phyloP scores from a whole-genome alignment of 129 eudicot genomes.

The Artemisia argyi region DNA sequence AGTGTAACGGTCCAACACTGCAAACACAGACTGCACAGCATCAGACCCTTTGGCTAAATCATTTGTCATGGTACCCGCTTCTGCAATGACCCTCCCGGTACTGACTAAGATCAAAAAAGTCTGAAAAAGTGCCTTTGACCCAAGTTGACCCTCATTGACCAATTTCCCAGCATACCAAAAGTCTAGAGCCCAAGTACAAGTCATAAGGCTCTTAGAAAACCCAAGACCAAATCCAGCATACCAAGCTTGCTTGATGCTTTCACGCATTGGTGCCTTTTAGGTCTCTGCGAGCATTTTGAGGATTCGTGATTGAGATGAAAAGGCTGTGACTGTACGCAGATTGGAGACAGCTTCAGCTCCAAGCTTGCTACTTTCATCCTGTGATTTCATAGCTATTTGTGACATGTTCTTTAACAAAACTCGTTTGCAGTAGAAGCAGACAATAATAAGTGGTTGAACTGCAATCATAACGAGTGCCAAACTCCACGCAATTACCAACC shows the following conservation, averaged over 20 bases:
- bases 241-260: slow-evolving; percentile 33
- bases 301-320: slow-evolving; percentile 74
- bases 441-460: slow-evolving; percentile 68
- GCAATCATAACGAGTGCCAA: slow-evolving; percentile 77
- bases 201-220: too few relatives aligned
- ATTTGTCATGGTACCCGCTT: too few relatives aligned
- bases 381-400: slow-evolving; percentile 64
- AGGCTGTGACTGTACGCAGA: slow-evolving; percentile 68
- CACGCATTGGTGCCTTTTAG: slow-evolving; percentile 62
- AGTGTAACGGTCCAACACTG: too few relatives aligned
- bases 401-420: slow-evolving; percentile 67
- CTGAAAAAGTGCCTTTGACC: too few relatives aligned
- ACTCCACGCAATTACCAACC: slow-evolving; percentile 73
- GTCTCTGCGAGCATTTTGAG: slow-evolving; percentile 66
- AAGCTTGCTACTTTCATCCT: slow-evolving; percentile 76
- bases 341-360: slow-evolving; percentile 95
- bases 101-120: too few relatives aligned
- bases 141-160: too few relatives aligned
- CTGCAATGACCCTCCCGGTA: too few relatives aligned
- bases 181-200: too few relatives aligned
- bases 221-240: neutral
- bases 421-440: slow-evolving; percentile 49
- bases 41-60: too few relatives aligned
- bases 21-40: too few relatives aligned
- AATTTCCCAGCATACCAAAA: too few relatives aligned